Evolutionary conservation across 805 yeast species (phyloP).

Genomic region (Saccharomycopsis sp.): DNA sequence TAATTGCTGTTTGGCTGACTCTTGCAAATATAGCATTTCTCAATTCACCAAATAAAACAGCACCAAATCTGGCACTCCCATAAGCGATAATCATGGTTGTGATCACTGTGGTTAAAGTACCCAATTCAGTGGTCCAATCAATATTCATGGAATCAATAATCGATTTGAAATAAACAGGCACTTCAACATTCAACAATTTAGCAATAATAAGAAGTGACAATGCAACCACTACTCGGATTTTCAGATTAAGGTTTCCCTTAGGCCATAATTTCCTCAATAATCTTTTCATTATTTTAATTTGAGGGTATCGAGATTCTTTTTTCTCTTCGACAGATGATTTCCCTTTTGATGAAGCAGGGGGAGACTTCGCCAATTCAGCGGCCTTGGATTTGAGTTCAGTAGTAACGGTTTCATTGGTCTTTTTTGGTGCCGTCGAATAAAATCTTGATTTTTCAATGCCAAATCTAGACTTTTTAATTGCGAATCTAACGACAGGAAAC

Average conservation of each 20-base stretch:
- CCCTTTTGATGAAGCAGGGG: too few species aligned
- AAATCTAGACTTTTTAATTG: too few species aligned
- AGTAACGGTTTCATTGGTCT: too few species aligned
- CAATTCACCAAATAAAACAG: conserved; percentile 89
- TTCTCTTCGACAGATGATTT: too few species aligned
- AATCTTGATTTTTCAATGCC: too few species aligned
- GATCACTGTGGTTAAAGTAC: conserved; percentile 55
- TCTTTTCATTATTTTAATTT: conserved; percentile 50
- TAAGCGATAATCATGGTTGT: conserved; percentile 73
- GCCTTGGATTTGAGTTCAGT: too few species aligned
- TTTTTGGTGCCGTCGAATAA: too few species aligned
- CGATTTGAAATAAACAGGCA: conserved; percentile 86
- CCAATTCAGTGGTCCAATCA: conserved; percentile 68
- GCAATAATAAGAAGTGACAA: conserved; percentile 67
- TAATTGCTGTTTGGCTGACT: conserved; percentile 91
- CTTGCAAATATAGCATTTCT: conserved; percentile 93
- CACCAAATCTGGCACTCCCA: conserved; percentile 91
- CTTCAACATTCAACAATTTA: conserved; percentile 86
- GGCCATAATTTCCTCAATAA: conserved; percentile 78
- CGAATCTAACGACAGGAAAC: too few species aligned
- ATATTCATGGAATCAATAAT: conserved; percentile 91
- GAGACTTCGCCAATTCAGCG: too few species aligned
- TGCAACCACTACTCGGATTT: conserved; percentile 70
- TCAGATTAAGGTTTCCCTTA: conserved; percentile 55
- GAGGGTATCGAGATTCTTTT: too few species aligned